A percentile compares a stretch with the other conserved stretches of the same genome.
These are phyloP conservation scores for Floccularia luteovirens DNA, from an alignment of 768 basidiomycete genomes.

Conservation along the genomic window DNA sequence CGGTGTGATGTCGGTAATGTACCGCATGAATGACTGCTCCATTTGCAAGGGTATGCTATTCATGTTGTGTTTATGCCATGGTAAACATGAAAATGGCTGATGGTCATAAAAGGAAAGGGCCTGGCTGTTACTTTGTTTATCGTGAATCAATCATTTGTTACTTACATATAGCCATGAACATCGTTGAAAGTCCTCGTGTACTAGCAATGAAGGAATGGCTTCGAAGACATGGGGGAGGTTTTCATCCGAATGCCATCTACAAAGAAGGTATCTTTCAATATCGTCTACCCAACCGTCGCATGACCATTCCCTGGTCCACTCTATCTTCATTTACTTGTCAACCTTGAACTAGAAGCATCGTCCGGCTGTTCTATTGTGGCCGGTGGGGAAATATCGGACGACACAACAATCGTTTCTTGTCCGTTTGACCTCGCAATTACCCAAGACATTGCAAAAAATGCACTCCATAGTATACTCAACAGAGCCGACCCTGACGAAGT, in stretches of 20 bases:
- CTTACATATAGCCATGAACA: slow-evolving; percentile 9
- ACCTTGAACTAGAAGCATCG: slow-evolving; percentile 14
- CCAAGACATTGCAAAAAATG: slow-evolving; percentile 32
- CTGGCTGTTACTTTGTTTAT: too few species aligned
- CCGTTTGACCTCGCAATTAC: slow-evolving; percentile 65
- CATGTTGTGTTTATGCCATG: too few species aligned
- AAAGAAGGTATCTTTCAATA: slow-evolving; percentile 30
- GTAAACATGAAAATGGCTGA: too few species aligned
- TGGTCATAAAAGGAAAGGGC: too few species aligned
- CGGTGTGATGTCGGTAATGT: too few species aligned
- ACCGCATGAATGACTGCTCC: too few species aligned
- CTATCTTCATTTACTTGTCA: slow-evolving; percentile 1
- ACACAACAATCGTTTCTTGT: slow-evolving; percentile 55
- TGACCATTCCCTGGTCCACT: slow-evolving; percentile 6
- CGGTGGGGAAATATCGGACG: slow-evolving; percentile 31
- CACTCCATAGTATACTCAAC: slow-evolving; percentile 33
- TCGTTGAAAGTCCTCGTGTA: slow-evolving; percentile 8
- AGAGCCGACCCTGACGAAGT: slow-evolving; percentile 14
- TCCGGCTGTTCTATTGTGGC: slow-evolving; percentile 49
- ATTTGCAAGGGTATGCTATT: too few species aligned
- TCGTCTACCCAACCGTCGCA: slow-evolving; percentile 1
- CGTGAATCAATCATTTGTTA: neutral
- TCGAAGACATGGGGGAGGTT: slow-evolving; percentile 33
- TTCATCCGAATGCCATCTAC: slow-evolving; percentile 40
- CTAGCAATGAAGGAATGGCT: slow-evolving; percentile 44